Conservation (phyloP, 2,329 filamentous ascomycete genomes). For the Macrophomina tecta region DNA sequence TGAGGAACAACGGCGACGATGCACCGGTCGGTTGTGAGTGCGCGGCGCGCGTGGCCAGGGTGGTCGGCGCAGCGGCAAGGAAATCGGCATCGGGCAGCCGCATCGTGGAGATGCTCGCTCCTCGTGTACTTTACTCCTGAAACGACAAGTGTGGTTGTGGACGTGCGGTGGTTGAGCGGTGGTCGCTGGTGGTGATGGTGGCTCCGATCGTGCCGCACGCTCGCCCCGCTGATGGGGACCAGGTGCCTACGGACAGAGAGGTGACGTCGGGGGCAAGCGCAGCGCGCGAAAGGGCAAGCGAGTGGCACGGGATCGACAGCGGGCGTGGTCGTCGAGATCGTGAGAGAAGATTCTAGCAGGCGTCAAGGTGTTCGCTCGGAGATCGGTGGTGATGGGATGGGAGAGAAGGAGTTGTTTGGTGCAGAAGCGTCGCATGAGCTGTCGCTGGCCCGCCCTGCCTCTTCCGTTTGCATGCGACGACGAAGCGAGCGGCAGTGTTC, state of each 20-base stretch:
- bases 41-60: constrained; percentile 40
- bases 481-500: constrained; percentile 23
- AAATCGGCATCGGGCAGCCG: constrained; percentile 38
- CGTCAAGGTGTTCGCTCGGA: constrained; percentile 13
- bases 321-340: constrained; percentile 15
- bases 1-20: constrained; percentile 35
- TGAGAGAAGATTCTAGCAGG: constrained; percentile 15
- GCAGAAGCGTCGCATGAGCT: constrained; percentile 20
- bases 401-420: constrained; percentile 12
- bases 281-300: constrained; percentile 20
- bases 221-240: constrained; percentile 28
- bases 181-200: constrained; percentile 1
- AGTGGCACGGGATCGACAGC: constrained; percentile 23
- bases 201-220: constrained; percentile 21
- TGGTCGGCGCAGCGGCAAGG: constrained; percentile 36
- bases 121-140: not conserved
- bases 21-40: constrained; percentile 36
- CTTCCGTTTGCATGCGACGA: constrained; percentile 25
- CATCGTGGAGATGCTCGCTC: constrained; percentile 35
- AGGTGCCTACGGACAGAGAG: constrained; percentile 21
- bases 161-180: not conserved
- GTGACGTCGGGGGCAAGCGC: constrained; percentile 25
- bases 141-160: not conserved
- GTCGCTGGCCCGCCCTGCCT: constrained; percentile 17
- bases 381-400: constrained; percentile 11